These are phyloP conservation scores for Parmales sp. DNA, from an alignment of 108 stramenopile species.

Conservation along the genomic window DNA sequence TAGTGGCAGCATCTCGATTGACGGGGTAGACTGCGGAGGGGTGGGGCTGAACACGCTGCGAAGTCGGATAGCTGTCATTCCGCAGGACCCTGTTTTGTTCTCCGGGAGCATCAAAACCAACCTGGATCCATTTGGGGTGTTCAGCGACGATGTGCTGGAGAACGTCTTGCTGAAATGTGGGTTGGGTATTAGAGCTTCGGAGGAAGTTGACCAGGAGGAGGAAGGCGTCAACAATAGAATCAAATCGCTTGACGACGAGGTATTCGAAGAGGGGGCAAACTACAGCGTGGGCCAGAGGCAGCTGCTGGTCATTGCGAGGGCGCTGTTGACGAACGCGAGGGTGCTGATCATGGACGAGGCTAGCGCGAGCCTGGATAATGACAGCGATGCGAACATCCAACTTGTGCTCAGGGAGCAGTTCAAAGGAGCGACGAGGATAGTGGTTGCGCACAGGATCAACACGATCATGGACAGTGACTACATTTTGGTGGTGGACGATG, in stretches of 20 bases:
- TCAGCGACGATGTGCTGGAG: slow-evolving; percentile 39
- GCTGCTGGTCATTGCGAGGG: slow-evolving; percentile 87
- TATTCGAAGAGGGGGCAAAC: slow-evolving; percentile 80
- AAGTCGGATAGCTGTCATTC: slow-evolving; percentile 75
- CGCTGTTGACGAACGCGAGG: slow-evolving; percentile 54
- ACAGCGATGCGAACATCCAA: slow-evolving; percentile 84
- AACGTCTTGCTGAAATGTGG: slow-evolving; percentile 65
- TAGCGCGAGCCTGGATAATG: slow-evolving; percentile 75
- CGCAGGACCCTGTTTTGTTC: slow-evolving; percentile 92
- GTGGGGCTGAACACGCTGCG: slow-evolving; percentile 70
- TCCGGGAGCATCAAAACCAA: slow-evolving; percentile 77
- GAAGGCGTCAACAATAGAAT: slow-evolving; percentile 36
- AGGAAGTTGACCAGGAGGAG: not conserved
- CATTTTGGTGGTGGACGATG: slow-evolving; percentile 88
- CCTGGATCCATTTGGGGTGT: slow-evolving; percentile 78
- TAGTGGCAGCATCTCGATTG: slow-evolving; percentile 63
- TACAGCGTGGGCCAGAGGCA: slow-evolving; percentile 90
- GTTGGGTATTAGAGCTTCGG: slow-evolving; percentile 18
- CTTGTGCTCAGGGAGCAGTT: slow-evolving; percentile 59
- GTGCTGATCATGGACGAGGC: slow-evolving; percentile 91
- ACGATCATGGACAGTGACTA: slow-evolving; percentile 88
- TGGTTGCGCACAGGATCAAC: slow-evolving; percentile 88
- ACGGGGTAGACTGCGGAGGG: slow-evolving; percentile 64
- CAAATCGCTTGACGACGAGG: slow-evolving; percentile 49
- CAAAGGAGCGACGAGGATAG: slow-evolving; percentile 56